These are phyloP conservation scores for Colletotrichum sp. DNA, from an alignment of 2,329 filamentous ascomycete genomes.

Conservation along the genomic window DNA sequence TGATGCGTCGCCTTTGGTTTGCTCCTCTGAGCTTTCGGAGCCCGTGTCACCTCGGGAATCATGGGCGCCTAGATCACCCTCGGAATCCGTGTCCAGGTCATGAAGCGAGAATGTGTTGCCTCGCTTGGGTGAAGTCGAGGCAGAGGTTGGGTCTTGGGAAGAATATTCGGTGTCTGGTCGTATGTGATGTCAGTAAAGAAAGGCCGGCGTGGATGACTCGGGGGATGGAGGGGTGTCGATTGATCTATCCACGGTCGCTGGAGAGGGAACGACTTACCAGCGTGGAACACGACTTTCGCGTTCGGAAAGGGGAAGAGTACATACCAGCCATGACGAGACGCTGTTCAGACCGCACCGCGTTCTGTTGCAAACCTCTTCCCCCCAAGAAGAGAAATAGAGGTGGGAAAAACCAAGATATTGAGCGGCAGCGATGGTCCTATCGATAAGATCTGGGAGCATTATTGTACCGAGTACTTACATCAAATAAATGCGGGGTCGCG, in stretches of 20 bases:
- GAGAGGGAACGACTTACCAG: conserved; percentile 14
- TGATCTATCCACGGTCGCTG: background rate
- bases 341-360: background rate
- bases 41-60: conserved; percentile 15
- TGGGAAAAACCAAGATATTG: background rate
- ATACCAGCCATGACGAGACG: conserved; percentile 22
- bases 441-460: conserved; percentile 1
- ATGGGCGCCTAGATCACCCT: conserved; percentile 8
- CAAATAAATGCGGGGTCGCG: background rate
- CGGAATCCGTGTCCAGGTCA: conserved; percentile 13
- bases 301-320: background rate
- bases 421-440: background rate
- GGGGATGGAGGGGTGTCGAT: background rate
- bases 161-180: background rate
- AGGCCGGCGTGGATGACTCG: background rate
- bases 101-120: conserved; percentile 4
- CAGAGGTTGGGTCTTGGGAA: conserved; percentile 13
- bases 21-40: conserved; percentile 2
- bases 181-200: background rate
- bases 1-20: background rate
- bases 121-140: conserved; percentile 21
- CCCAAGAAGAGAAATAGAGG: background rate
- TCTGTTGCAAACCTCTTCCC: conserved; percentile 2
- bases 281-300: background rate
- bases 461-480: background rate